phyloP scores from a whole-genome alignment of 306 rosid species.

The Alnus glutinosa region DNA sequence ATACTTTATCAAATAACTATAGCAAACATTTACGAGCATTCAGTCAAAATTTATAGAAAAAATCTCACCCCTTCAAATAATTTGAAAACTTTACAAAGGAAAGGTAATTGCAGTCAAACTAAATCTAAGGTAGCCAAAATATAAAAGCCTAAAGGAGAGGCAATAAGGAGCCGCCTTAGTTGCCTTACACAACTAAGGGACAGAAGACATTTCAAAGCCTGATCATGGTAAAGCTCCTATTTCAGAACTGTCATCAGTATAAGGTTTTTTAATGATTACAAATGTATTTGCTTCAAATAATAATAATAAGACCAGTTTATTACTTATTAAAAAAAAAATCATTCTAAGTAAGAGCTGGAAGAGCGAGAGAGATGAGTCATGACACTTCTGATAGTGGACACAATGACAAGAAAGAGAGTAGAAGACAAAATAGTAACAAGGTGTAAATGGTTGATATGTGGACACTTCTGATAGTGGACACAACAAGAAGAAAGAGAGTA shows the following conservation, averaged over 20 bases:
- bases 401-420: not conserved
- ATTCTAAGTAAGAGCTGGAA: not conserved
- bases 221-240: not conserved
- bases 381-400: too few species aligned
- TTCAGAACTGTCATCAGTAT: not conserved
- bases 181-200: not conserved
- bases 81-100: not conserved
- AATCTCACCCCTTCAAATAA: not conserved
- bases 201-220: not conserved
- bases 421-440: not conserved
- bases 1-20: not conserved
- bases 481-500: not conserved
- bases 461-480: too few species aligned
- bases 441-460: not conserved
- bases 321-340: too few species aligned
- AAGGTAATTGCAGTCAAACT: not conserved
- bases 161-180: not conserved
- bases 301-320: not conserved
- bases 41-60: slow-evolving; percentile 1
- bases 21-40: not conserved
- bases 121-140: not conserved
- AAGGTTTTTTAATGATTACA: not conserved
- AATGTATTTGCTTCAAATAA: not conserved
- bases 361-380: not conserved
- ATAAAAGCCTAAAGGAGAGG: not conserved